Evolutionary conservation across 108 stramenopile genomes (phyloP).

Genomic region (Bacterosira constricta): DNA sequence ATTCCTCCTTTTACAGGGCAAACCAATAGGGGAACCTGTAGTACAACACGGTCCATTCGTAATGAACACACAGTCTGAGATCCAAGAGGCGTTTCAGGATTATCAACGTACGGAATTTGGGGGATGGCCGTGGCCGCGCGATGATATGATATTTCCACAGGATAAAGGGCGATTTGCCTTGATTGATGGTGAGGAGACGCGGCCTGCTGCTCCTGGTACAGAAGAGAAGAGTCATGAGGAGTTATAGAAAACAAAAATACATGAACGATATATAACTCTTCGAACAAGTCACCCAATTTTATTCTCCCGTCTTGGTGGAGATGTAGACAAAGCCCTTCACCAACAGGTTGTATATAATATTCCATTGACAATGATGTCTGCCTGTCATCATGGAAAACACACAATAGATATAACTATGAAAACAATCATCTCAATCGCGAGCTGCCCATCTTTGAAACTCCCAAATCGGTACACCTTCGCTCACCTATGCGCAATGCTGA

Average conservation of each 20-base stretch:
- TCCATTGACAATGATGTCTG: no score
- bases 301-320: no score
- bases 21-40: constrained; percentile 81
- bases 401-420: no score
- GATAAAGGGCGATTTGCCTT: constrained; percentile 71
- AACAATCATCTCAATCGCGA: no score
- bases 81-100: constrained; percentile 77
- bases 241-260: neutral
- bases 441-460: no score
- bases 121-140: constrained; percentile 75
- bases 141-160: constrained; percentile 68
- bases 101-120: constrained; percentile 79
- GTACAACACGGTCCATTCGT: constrained; percentile 90
- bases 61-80: constrained; percentile 87
- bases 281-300: neutral
- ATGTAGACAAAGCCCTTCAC: no score
- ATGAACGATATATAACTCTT: neutral
- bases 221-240: neutral
- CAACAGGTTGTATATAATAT: no score
- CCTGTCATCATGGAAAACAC: no score
- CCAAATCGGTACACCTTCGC: no score
- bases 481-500: no score
- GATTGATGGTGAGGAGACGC: constrained; percentile 56
- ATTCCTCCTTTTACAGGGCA: constrained; percentile 71
- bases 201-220: neutral